Evolutionary conservation across 2,329 filamentous ascomycete species (phyloP), one percentile per base, ranked within the genome.

Genomic region (Immersiporthe knoxdaviesiana): DNA sequence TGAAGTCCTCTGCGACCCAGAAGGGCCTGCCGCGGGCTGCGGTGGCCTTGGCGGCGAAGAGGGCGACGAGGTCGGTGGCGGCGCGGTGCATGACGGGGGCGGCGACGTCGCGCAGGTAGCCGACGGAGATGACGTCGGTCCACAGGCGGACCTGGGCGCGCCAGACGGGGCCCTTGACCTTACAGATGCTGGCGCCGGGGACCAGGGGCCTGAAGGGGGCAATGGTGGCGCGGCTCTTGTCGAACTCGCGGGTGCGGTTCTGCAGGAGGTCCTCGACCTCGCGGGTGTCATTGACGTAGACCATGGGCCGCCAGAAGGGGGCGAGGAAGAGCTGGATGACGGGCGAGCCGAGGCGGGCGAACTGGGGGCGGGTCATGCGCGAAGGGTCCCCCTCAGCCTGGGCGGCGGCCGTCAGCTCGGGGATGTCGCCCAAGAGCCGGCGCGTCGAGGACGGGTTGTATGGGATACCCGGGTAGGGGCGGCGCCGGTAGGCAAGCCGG

Each of bases 231-330:
- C 21, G 70, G 18, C 60, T 60, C 61, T 69, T 66, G 65, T 69
- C 70, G 39, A 71, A 71, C 54, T 74, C 73, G 24, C 68, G 71
- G 14, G 72, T 69, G 56, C 74, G 73, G 27, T 74, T 68, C 24
- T 72, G 35, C 10, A 76, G n/a, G 32, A 74, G 68, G 52, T 74
- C 72, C 37, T 74, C 70, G 44, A 74, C 68, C 62, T 74, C 71
- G 35, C 65, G 54, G 4, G 72, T 71, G 58, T 74, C 74, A 18
- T 71, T 70, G 11, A 76, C 32, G 37, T 72, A 67, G 32, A 75
- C 65, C 16, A 75, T 65, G 4, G 72, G 74, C 58, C 63, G 69
- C 47, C 73, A 72, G 21, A 73, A 68, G 35, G 60, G 63, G 54
- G 64, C 32, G 24, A 70, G 61, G 60, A 66, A 66, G 21, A 65